Base-by-base conservation (phyloP, 306 rosid genomes). In the Parietaria judaica region DNA sequence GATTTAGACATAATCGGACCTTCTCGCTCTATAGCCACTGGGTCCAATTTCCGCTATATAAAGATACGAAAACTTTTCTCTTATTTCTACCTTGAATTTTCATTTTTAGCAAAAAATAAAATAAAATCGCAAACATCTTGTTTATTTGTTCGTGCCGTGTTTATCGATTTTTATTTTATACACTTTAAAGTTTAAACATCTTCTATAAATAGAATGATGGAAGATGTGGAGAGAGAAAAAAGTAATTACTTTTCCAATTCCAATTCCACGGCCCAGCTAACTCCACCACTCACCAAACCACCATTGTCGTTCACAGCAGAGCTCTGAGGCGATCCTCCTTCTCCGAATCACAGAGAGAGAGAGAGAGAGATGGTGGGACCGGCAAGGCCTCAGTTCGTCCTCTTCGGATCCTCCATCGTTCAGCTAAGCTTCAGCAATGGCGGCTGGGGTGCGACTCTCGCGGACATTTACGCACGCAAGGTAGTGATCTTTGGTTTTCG, bases 391-490 rank as follows among this genome's bases (percentile, higher is more conserved):
- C 90, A 72, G 37, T 82, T 92, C 63, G 90, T 88, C 68, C 90
- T 92, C 14, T 92, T 92, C 7, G 96, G 99, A 66, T 92, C 99
- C 36, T 92, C 96, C 79, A 86, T 92, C 11, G 96, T 89, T 8
- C 99, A 92, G 67, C 73, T 92, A 3, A 74, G 95, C 83, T 86
- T 70, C 81, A 48, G 87, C 66, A 75, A 81, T 74, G 83, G 87
- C 51, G 96, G 99, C 62, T 92, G 99, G 99, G 99, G 90, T 17
- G 55, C 96, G 43, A 72, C 70, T 65, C 99, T 92, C 50, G 65
- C 95, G 14, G 94, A 88, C 72, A 72, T 92, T 63, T 92, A 86
- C 72, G 74, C 95, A 63, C 99, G 96, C 45, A 86, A 86, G 78
- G 97, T 86, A 78, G 3, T 14, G 34, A 16, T 36, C 58, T 49